Evolutionary conservation across 768 basidiomycete genomes (phyloP), one percentile per base, ranked within the genome.

Genomic region (Lentinula boryana): DNA sequence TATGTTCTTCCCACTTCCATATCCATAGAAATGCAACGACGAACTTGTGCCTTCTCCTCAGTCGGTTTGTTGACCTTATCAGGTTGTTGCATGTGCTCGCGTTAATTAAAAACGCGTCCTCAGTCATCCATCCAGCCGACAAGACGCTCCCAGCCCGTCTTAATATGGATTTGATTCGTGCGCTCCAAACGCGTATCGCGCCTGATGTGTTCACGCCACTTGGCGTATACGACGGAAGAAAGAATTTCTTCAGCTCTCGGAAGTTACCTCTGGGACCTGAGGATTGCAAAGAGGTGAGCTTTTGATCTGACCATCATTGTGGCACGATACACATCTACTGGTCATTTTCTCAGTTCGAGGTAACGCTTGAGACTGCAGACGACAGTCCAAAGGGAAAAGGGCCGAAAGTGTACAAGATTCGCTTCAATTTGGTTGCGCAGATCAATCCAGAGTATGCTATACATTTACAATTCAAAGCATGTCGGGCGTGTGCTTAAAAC

Each of bases 201-300:
- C 84, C 84, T 0, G 72, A 80, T n/a, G 75, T 89, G 21, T 93
- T 93, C 68, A 89, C 83, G 2, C 89, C 88, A 9, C 83, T 79
- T 13, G 86, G 79, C 16, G 90, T 84, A 1, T 93, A 91, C 62
- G 91, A 93, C 61, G 91, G 91, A 0, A 79, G 88, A 44, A 93
- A 91, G 71, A 93, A 92, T 63, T 70, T 84, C 58, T 61, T 60
- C 50, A n/a, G 15, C 7, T 10, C 49, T 3, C 21, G 23, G 13
- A 38, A 81, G 60, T 76, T 92, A 8, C 82, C 85, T 0, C 84
- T 93, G 41, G 83, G 81, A 32, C 78, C 76, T 1, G 70, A 66
- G 0, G 74, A 77, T 41, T 77, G 75, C 6, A 78, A 80, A 63
- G 87, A 85, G 74, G 88, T 81, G 65, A 63, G 74, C 70, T 8